Conservation (phyloP, 108 stramenopile species). For the Craspedostauros australis region DNA sequence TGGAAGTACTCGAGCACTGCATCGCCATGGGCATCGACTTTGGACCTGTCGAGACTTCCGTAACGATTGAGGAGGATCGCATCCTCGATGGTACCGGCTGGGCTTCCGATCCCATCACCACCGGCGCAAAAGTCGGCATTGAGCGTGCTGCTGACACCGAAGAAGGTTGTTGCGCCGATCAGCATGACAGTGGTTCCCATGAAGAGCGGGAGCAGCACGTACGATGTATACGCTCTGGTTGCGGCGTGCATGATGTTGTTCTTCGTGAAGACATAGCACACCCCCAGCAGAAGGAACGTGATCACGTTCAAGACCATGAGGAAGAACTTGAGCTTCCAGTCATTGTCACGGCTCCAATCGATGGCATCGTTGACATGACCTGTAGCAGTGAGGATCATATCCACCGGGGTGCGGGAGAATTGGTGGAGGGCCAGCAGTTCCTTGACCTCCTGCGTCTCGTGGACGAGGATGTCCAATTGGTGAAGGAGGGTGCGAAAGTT, state of each 20-base stretch:
- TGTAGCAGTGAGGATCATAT: no score
- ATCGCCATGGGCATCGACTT: not conserved
- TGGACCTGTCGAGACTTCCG: slow-evolving; percentile 3
- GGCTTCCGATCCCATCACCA: slow-evolving; percentile 18
- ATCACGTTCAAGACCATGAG: slow-evolving; percentile 31
- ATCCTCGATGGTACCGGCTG: slow-evolving; percentile 31
- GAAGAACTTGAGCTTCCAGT: slow-evolving; percentile 37
- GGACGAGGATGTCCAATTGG: no score
- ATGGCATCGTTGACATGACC: slow-evolving; percentile 9
- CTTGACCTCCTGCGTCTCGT: no score
- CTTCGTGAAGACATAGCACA: slow-evolving; percentile 20
- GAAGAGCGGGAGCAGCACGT: slow-evolving; percentile 33
- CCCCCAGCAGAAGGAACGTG: slow-evolving; percentile 22
- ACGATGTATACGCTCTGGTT: slow-evolving; percentile 11
- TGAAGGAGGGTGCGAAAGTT: no score
- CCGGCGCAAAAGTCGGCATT: slow-evolving; percentile 53
- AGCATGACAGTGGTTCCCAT: slow-evolving; percentile 1
- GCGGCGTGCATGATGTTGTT: slow-evolving; percentile 28
- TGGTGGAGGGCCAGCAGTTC: no score
- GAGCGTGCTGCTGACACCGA: slow-evolving; percentile 17
- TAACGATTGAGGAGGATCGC: slow-evolving; percentile 12
- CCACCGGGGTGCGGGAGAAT: no score
- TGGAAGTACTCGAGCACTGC: slow-evolving; percentile 15
- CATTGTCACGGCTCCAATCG: slow-evolving; percentile 17
- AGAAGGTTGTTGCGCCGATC: slow-evolving; percentile 7